Evolutionary conservation across 768 basidiomycete species (phyloP), one percentile per base, ranked within the genome.

Genomic region (Agaricus blazei): DNA sequence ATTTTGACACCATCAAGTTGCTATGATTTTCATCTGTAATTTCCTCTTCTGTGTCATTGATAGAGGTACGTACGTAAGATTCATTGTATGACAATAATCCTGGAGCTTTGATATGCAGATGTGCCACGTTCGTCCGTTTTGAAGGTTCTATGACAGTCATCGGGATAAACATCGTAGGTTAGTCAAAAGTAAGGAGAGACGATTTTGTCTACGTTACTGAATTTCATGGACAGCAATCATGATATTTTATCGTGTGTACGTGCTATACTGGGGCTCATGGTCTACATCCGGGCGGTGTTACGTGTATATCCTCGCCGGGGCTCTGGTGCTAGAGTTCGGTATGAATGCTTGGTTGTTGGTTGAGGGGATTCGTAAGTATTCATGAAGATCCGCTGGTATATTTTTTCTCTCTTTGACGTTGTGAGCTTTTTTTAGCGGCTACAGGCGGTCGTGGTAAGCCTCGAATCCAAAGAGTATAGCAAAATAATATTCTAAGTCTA

Each of bases 281-380:
- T 9, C 38, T 3, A 24, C 38, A 6, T 14, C 12, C 26, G 26
- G 44, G 40, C 19, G 19, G 37, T 64, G 65, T 62, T 61, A 72
- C 29, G 52, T 67, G 51, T 59, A 61, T 54, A 29, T 60, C 27
- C 59, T 72, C 52, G 63, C 65, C 48, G 7, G 62, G 40, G 44
- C 84, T 4, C 72, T 82, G 29, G 7, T 75, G 11, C 51, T 73
- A 26, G 77, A 80, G 67, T 67, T 78, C n/a, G 65, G 59, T 3
- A 63, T 80, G 57, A 83, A 81, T 58, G 71, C 73, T 1, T 85
- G 77, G 77, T 67, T 87, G n/a, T 68, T 87, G 26, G 72, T 72
- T 26, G 59, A 67, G 19, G 83, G 75, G 0, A 58, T 73, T 70
- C 69, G 85, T 86, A 57, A 9, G 81, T 65, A 19, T 26, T 1